These are phyloP conservation scores for Fusarium protoensiforme DNA, from an alignment of 2,329 filamentous ascomycete genomes.

Conservation along the genomic window DNA sequence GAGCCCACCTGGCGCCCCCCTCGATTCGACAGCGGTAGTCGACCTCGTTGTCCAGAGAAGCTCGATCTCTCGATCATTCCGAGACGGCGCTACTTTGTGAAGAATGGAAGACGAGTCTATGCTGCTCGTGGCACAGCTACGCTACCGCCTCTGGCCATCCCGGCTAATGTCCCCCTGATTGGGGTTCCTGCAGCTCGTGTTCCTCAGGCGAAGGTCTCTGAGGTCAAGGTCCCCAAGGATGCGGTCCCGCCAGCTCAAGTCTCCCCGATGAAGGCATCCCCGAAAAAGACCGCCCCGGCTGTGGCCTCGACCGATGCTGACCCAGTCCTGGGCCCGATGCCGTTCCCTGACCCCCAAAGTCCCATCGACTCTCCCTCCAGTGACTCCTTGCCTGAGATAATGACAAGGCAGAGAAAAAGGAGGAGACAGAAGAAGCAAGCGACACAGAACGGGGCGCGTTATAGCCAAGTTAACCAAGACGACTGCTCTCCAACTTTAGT, in stretches of 20 bases:
- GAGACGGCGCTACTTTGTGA: not conserved
- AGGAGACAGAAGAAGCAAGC: not conserved
- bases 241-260: not conserved
- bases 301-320: not conserved
- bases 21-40: slow-evolving; percentile 4
- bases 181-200: not conserved
- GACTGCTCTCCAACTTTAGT: too few relatives aligned
- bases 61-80: not conserved
- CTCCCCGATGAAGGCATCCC: not conserved
- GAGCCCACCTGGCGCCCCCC: not conserved
- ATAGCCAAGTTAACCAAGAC: not conserved
- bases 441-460: not conserved
- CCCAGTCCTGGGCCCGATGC: not conserved
- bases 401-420: not conserved
- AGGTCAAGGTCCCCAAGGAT: not conserved
- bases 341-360: not conserved
- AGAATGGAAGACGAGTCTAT: not conserved
- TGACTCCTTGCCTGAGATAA: not conserved
- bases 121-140: not conserved
- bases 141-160: not conserved
- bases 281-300: not conserved
- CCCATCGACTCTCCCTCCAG: not conserved
- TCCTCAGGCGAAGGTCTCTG: not conserved
- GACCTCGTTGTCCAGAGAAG: not conserved
- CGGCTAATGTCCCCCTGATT: not conserved